phyloP scores from a whole-genome alignment of 179 eudicot genomes.

The Nepenthes alata region DNA sequence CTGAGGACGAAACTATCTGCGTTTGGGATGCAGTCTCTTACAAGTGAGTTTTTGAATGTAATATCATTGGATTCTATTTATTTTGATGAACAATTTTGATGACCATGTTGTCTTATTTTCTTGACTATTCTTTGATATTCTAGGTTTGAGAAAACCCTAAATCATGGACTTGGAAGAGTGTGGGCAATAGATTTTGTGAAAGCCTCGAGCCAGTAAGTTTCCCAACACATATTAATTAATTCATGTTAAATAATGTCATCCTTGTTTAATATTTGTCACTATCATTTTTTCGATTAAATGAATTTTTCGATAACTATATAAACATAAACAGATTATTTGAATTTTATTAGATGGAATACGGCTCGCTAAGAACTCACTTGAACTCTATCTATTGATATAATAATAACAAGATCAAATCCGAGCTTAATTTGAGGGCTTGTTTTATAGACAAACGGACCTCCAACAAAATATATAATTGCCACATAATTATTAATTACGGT shows the following conservation, averaged over 20 bases:
- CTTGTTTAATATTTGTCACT: too few species aligned
- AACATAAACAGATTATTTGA: too few species aligned
- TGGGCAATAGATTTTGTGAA: slow-evolving; percentile 29
- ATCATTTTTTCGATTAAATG: not conserved
- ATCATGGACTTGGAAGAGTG: slow-evolving; percentile 37
- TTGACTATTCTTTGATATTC: not conserved
- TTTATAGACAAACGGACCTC: too few species aligned
- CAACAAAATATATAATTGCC: too few species aligned
- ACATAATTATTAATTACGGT: too few species aligned
- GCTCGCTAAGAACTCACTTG: too few species aligned
- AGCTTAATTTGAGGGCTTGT: too few species aligned
- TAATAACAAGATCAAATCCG: too few species aligned
- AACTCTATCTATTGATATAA: too few species aligned
- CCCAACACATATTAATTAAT: not conserved
- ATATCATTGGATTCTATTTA: not conserved
- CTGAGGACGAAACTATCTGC: slow-evolving; percentile 59
- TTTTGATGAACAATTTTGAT: too few species aligned
- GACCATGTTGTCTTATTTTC: not conserved
- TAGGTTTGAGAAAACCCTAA: slow-evolving; percentile 32
- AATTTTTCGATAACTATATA: too few species aligned
- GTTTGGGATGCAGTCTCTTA: slow-evolving; percentile 49
- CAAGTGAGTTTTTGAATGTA: slow-evolving; percentile 21
- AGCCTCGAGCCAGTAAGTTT: slow-evolving; percentile 26
- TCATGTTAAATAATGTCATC: not conserved
- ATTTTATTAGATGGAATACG: too few species aligned